Percentiles rank a stretch among this genome's conserved stretches.
Conservation (phyloP, 2,329 filamentous ascomycete species). For the Phialophora tarda region DNA sequence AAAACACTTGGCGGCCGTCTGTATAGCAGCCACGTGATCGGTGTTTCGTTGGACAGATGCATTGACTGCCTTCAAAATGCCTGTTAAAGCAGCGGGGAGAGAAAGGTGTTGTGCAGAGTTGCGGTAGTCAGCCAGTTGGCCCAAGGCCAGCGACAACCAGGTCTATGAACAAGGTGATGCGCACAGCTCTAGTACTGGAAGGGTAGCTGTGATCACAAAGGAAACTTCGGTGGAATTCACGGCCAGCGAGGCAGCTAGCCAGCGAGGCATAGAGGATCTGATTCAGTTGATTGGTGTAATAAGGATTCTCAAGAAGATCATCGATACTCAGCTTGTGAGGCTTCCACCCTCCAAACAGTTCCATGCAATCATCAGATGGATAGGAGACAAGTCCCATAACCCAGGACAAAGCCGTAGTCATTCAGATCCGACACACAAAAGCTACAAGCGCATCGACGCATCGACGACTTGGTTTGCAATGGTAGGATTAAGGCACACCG, state of each 20-base stretch:
- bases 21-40: not conserved
- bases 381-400: not conserved
- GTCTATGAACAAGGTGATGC: not conserved
- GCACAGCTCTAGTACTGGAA: not conserved
- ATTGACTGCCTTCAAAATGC: not conserved
- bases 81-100: conserved; percentile 1
- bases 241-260: not conserved
- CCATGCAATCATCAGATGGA: not conserved
- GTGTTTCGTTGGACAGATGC: not conserved
- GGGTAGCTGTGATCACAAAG: not conserved
- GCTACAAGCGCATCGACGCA: not conserved
- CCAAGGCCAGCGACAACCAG: not conserved
- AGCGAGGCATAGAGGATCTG: not conserved
- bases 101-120: not conserved
- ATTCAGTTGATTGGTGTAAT: not conserved
- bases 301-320: not conserved
- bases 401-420: not conserved
- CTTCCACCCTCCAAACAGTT: not conserved
- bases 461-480: not conserved
- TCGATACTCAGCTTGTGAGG: not conserved
- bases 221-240: not conserved
- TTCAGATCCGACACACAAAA: not conserved
- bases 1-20: not conserved
- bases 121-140: not conserved
- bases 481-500: not conserved